phyloP scores from a whole-genome alignment of 2,329 filamentous ascomycete species.

The Exserohilum turcica region DNA sequence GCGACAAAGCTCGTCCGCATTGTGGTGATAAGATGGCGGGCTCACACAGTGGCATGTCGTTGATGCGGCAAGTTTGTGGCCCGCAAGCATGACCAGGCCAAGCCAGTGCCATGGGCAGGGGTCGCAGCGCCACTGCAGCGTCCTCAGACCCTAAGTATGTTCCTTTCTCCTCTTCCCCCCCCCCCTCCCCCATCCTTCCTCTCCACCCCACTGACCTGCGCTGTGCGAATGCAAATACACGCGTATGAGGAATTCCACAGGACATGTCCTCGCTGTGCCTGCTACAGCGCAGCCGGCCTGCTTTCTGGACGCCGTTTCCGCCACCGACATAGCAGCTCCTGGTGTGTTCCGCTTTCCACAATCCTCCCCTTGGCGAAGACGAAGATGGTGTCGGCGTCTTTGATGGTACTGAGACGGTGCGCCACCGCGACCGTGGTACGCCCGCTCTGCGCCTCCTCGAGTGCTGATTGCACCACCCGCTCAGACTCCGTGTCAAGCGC shows the following conservation, averaged over 20 bases:
- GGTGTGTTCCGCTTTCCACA: slow-evolving; percentile 74
- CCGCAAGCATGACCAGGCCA: slow-evolving; percentile 7
- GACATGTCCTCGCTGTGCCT: too few species aligned
- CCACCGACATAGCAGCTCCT: slow-evolving; percentile 39
- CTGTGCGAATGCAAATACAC: too few species aligned
- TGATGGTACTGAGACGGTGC: slow-evolving; percentile 88
- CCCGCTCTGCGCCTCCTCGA: slow-evolving; percentile 81
- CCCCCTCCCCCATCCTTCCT: background rate
- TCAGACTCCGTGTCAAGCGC: slow-evolving; percentile 56
- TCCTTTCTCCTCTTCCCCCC: slow-evolving; percentile 3
- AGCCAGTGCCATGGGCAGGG: slow-evolving; percentile 5
- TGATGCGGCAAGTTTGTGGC: slow-evolving; percentile 13
- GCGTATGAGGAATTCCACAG: too few species aligned
- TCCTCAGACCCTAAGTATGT: too few species aligned
- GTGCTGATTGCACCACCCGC: slow-evolving; percentile 77
- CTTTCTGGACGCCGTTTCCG: background rate
- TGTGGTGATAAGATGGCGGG: background rate
- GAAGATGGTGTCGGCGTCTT: slow-evolving; percentile 91
- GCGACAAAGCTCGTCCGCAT: background rate
- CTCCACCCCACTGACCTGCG: too few species aligned
- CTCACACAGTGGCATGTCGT: slow-evolving; percentile 1
- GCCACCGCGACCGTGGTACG: slow-evolving; percentile 94
- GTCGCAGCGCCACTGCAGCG: slow-evolving; percentile 2
- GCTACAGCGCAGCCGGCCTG: too few species aligned
- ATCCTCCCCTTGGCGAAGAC: slow-evolving; percentile 88